Conservation (phyloP, 257 asterid species). For the Cynanchum wilfordii region DNA sequence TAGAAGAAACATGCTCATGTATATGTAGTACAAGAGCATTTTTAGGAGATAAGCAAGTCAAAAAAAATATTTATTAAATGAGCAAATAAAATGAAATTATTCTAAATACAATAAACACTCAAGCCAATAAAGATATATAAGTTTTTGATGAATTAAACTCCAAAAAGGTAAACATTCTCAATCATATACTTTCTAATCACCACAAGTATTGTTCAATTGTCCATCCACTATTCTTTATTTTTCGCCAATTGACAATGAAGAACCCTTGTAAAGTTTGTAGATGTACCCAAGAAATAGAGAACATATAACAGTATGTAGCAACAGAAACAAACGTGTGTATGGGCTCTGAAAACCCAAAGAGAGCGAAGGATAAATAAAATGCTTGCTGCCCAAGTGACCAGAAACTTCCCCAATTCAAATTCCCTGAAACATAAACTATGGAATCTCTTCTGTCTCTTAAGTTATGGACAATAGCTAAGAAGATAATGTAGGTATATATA, state of each 20-base stretch:
- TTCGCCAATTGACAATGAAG: slow-evolving; percentile 36
- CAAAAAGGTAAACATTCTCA: not conserved
- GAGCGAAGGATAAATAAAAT: slow-evolving; percentile 76
- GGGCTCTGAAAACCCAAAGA: slow-evolving; percentile 74
- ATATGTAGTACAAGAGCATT: not conserved
- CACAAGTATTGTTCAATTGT: slow-evolving; percentile 21
- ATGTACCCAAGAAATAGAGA: slow-evolving; percentile 70
- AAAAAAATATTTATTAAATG: not conserved
- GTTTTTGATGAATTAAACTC: not conserved
- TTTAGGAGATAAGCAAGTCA: not conserved
- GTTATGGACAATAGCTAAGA: slow-evolving; percentile 59
- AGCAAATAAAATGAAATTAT: not conserved
- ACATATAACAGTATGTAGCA: slow-evolving; percentile 43
- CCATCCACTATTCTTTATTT: slow-evolving; percentile 29
- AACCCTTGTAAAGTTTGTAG: slow-evolving; percentile 53
- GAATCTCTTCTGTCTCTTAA: slow-evolving; percentile 42
- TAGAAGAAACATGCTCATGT: too few relatives aligned
- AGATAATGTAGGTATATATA: slow-evolving; percentile 75
- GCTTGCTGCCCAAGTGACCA: slow-evolving; percentile 81
- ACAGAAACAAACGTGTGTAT: slow-evolving; percentile 60
- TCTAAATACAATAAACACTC: too few relatives aligned
- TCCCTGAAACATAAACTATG: slow-evolving; percentile 55
- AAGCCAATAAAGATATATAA: not conserved
- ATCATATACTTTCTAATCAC: slow-evolving; percentile 6
- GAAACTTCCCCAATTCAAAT: slow-evolving; percentile 58